Conservation (phyloP, 768 basidiomycete species). For the Calocybe indica region DNA sequence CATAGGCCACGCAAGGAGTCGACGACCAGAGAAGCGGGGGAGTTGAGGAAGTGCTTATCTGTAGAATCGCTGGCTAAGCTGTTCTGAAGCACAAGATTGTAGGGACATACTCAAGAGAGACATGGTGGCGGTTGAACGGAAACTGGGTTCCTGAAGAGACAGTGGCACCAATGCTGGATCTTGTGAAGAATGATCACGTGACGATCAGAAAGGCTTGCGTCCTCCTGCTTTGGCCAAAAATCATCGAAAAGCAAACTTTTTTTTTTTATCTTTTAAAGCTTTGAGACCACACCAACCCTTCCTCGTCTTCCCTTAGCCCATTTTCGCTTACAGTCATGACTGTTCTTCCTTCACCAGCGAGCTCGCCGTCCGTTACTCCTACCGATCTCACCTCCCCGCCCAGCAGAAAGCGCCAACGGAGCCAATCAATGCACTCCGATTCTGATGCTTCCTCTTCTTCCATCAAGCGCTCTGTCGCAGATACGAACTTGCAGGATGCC, state of each 20-base stretch:
- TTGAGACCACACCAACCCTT: neutral
- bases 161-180: constrained; percentile 4
- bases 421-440: constrained; percentile 54
- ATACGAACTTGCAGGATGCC: constrained; percentile 45
- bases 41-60: constrained; percentile 79
- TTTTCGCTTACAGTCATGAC: constrained; percentile 29
- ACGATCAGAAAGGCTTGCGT: neutral
- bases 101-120: constrained; percentile 28
- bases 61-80: neutral
- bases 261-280: constrained; percentile 5
- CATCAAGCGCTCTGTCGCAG: constrained; percentile 74
- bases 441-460: constrained; percentile 69
- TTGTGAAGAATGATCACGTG: constrained; percentile 5
- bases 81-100: neutral
- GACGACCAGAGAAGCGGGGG: constrained; percentile 61
- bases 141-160: constrained; percentile 2
- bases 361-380: constrained; percentile 36
- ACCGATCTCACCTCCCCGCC: constrained; percentile 29
- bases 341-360: constrained; percentile 38
- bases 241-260: constrained; percentile 8
- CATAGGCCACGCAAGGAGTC: constrained; percentile 76
- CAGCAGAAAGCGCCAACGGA: constrained; percentile 68
- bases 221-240: constrained; percentile 1
- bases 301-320: constrained; percentile 5
- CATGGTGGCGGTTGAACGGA: constrained; percentile 22